A percentile compares a stretch with the other conserved stretches of the same genome.
Conservation (phyloP, 768 basidiomycete species). For the Trametes cingulata region DNA sequence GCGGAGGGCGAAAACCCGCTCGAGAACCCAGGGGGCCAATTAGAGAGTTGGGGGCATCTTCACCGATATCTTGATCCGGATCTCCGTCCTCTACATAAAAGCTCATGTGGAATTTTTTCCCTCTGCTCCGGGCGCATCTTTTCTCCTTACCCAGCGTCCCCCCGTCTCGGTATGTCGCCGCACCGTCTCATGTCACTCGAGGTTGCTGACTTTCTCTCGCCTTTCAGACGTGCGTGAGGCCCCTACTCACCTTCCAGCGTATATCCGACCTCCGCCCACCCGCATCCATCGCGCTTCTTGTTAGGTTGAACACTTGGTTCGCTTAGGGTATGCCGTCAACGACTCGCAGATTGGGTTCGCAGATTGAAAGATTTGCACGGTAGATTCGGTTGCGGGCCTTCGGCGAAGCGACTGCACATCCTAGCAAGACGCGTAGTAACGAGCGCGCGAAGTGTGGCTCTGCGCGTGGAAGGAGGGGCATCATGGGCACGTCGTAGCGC, state of each 20-base stretch:
- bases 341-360: slow-evolving; percentile 21
- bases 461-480: slow-evolving; percentile 57
- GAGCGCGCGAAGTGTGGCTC: slow-evolving; percentile 72
- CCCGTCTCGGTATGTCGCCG: slow-evolving; percentile 18
- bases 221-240: slow-evolving; percentile 10
- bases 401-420: slow-evolving; percentile 61
- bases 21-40: slow-evolving; percentile 6
- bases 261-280: slow-evolving; percentile 52
- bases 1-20: background rate
- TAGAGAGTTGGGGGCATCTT: slow-evolving; percentile 5
- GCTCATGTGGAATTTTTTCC: slow-evolving; percentile 2
- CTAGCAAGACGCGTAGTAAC: slow-evolving; percentile 74
- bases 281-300: slow-evolving; percentile 76
- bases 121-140: slow-evolving; percentile 14
- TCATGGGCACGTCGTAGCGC: background rate
- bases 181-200: slow-evolving; percentile 8
- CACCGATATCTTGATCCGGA: slow-evolving; percentile 24
- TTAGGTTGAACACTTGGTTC: slow-evolving; percentile 61
- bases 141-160: slow-evolving; percentile 20
- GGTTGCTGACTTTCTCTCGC: background rate
- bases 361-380: slow-evolving; percentile 16
- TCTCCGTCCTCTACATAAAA: slow-evolving; percentile 24
- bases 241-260: slow-evolving; percentile 49
- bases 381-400: slow-evolving; percentile 29
- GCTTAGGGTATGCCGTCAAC: slow-evolving; percentile 41